These are phyloP conservation scores for Mucor piriformis DNA, from an alignment of 371 early-diverging fungal species.

Conservation along the genomic window DNA sequence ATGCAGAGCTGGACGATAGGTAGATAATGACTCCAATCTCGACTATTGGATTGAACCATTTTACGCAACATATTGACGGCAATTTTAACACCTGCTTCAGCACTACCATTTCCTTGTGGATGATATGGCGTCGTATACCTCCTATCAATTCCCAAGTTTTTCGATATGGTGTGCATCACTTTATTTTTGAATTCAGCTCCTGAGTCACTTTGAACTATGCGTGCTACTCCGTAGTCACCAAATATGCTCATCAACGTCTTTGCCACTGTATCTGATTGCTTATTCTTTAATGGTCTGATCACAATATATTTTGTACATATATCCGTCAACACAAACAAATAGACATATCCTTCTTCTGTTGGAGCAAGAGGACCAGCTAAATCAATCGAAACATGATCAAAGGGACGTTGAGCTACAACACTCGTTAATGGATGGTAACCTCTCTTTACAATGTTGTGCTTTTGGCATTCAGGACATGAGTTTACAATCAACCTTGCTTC, in stretches of 20 bases:
- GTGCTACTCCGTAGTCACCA: neutral
- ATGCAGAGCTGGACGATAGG: conserved; percentile 24
- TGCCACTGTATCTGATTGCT: conserved; percentile 12
- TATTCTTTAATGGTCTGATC: conserved; percentile 23
- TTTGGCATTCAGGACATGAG: neutral
- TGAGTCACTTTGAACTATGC: conserved; percentile 25
- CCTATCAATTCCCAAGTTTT: conserved; percentile 19
- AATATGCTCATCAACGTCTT: neutral
- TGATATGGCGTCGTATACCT: conserved; percentile 24
- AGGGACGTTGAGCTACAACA: neutral
- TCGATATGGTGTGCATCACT: conserved; percentile 3
- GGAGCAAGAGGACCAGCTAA: conserved; percentile 3
- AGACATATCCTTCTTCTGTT: conserved; percentile 7
- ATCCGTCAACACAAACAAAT: conserved; percentile 27
- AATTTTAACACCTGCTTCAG: conserved; percentile 26
- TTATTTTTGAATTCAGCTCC: conserved; percentile 29
- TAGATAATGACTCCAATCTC: conserved; percentile 27
- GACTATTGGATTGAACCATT: conserved; percentile 1
- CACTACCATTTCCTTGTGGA: conserved; percentile 30
- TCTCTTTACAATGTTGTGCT: neutral
- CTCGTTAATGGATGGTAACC: conserved; percentile 5
- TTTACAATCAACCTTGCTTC: neutral
- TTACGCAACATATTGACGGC: conserved; percentile 14
- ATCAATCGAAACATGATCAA: conserved; percentile 1
- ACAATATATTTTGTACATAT: conserved; percentile 29